Conservation (phyloP, 176 grass and related monocot genomes). For the Eragrostis nindensis region DNA sequence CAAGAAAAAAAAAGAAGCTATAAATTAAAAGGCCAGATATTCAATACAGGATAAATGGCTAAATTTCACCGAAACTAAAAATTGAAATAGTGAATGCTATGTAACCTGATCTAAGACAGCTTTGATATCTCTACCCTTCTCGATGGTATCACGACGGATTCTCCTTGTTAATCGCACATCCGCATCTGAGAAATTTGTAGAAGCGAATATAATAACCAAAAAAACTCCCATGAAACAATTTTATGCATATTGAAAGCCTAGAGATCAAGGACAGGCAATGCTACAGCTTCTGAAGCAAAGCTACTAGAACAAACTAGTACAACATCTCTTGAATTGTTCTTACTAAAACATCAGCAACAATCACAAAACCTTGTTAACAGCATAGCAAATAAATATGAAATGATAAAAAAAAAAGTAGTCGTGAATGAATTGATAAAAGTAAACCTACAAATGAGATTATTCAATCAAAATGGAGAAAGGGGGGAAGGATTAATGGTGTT, state of each 20-base stretch:
- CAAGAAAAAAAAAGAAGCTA: background rate
- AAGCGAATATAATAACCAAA: slow-evolving; percentile 27
- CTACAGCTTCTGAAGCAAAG: background rate
- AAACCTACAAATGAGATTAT: background rate
- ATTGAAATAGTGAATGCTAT: slow-evolving; percentile 8
- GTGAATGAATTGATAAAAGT: background rate
- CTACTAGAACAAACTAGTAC: background rate
- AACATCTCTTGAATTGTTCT: background rate
- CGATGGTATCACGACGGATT: slow-evolving; percentile 80
- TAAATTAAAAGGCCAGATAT: background rate
- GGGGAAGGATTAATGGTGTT: background rate
- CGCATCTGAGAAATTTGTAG: slow-evolving; percentile 65
- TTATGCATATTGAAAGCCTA: slow-evolving; percentile 18
- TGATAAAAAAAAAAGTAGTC: background rate
- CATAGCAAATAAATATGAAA: slow-evolving; percentile 7
- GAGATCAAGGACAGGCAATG: background rate
- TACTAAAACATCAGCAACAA: background rate
- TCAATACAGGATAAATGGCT: slow-evolving; percentile 10
- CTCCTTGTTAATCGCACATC: slow-evolving; percentile 86
- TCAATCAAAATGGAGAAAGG: background rate
- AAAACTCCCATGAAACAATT: background rate
- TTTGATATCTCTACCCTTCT: slow-evolving; percentile 94
- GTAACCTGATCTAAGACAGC: slow-evolving; percentile 91
- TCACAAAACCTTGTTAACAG: background rate
- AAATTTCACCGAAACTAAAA: slow-evolving; percentile 8